Percentiles rank a stretch among this genome's conserved stretches.
These are phyloP conservation scores for Durusdinium trenchii DNA, from an alignment of 73 alveolate genomes.

Conservation along the genomic window DNA sequence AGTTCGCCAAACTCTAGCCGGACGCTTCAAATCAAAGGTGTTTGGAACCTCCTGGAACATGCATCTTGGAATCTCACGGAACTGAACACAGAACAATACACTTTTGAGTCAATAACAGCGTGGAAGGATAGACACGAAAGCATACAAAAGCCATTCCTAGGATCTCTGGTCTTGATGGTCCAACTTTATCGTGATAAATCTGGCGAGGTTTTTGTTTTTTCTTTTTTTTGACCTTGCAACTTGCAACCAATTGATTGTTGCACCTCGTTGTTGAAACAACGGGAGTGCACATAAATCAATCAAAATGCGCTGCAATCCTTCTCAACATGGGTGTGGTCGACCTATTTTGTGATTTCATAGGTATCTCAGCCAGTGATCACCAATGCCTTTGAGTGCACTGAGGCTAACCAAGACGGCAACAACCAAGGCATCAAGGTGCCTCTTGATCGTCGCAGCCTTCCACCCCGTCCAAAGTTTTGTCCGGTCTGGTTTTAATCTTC, in stretches of 20 bases:
- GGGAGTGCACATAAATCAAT: no score
- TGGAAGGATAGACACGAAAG: neutral
- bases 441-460: neutral
- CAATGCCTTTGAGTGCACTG: neutral
- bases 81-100: no score
- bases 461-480: neutral
- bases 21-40: neutral
- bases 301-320: no score
- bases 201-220: no score
- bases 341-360: neutral
- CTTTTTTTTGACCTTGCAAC: no score
- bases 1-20: neutral
- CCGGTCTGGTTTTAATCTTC: conserved; percentile 26
- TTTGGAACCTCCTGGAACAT: no score
- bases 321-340: neutral
- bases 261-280: no score
- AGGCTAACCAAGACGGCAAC: conserved; percentile 28
- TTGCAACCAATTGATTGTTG: no score
- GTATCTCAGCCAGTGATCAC: neutral
- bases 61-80: no score
- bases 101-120: neutral
- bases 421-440: conserved; percentile 15
- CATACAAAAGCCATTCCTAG: no score
- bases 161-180: no score
- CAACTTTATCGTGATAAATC: no score